Base-by-base conservation (phyloP, 805 yeast species). In the Groenewaldozyma salmanticensis region DNA sequence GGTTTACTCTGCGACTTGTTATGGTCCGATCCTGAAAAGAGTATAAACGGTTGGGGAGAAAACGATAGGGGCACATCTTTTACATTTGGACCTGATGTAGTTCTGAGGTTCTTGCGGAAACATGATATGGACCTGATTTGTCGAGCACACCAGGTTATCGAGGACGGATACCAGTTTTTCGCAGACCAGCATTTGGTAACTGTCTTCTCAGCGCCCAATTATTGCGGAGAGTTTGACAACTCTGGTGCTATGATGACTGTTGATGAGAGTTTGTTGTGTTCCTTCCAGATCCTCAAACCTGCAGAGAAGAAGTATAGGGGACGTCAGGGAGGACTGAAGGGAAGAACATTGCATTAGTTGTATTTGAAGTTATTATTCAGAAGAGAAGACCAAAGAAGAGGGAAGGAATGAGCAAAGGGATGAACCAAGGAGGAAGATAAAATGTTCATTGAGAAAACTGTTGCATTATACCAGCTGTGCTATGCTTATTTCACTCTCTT, bases 231-330 rank as follows among this genome's bases (percentile, higher is more conserved):
- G 53, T 75, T 75, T 52, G 79, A 83, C 57, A 82, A 82, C 52
- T 82, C 92, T 90, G 94, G 94, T 19, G 96, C 95, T 2, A 95
- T 86, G 2, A 86, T 86, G 95, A 79, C 88, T 52, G 95, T 86
- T 11, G 82, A 37, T 27, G 39, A 37, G 33, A 19, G 31, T 7
- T 18, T 37, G 3, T 27, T 37, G 33, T 37, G 39, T 17, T 37
- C 39, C 4, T 37, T 37, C 16, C 39, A 37, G 31, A 37, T 37
- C 11, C 18, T 37, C 20, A 37, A 37, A 17, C 39, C 39, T 4
- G 39, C 39, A 6, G 39, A 37, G 21, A 37, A 45, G 94, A 85
- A 47, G 94, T n/a, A n/a, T n/a, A n/a, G n/a, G n/a, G n/a, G n/a
- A n/a, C n/a, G n/a, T n/a, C n/a, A n/a, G n/a, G n/a, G n/a, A n/a